These are phyloP conservation scores for Tuber magnatum DNA, from an alignment of 495 filamentous ascomycete genomes.

Conservation along the genomic window DNA sequence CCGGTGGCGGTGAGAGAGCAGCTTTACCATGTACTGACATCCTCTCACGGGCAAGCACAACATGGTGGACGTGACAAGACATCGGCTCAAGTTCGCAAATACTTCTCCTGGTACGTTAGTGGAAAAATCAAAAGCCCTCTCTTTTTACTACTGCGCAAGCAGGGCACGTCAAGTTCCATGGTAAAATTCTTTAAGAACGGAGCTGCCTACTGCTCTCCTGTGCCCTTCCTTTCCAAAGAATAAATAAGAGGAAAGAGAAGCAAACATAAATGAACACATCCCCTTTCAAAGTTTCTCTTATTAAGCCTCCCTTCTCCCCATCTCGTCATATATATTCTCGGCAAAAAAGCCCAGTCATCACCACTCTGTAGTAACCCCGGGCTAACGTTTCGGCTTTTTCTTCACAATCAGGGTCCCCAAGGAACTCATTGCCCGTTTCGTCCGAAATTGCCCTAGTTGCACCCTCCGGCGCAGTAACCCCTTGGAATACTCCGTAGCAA, in stretches of 20 bases:
- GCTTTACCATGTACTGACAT: slow-evolving; percentile 53
- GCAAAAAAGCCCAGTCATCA: background rate
- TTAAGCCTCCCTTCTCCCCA: slow-evolving; percentile 4
- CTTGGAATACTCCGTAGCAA: slow-evolving; percentile 33
- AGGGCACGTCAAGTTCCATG: background rate
- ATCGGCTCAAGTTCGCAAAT: slow-evolving; percentile 52
- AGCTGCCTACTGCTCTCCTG: background rate
- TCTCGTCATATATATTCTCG: background rate
- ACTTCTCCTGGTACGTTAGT: slow-evolving; percentile 52
- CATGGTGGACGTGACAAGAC: slow-evolving; percentile 58
- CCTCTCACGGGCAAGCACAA: slow-evolving; percentile 53
- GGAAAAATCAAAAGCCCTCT: background rate
- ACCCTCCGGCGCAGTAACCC: slow-evolving; percentile 38
- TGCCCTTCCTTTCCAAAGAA: background rate
- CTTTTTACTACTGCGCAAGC: background rate
- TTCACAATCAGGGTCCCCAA: slow-evolving; percentile 49
- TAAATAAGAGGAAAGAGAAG: background rate
- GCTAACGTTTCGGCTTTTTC: slow-evolving; percentile 10
- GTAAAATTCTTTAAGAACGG: background rate
- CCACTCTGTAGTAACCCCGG: background rate
- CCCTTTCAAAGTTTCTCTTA: too few relatives aligned
- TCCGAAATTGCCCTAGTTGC: slow-evolving; percentile 51
- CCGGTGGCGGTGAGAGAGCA: slow-evolving; percentile 56
- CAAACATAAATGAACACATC: slow-evolving; percentile 1
- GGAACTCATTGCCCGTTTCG: slow-evolving; percentile 54